phyloP scores from a whole-genome alignment of 345 rosid genomes.

The Brassica nigra region DNA sequence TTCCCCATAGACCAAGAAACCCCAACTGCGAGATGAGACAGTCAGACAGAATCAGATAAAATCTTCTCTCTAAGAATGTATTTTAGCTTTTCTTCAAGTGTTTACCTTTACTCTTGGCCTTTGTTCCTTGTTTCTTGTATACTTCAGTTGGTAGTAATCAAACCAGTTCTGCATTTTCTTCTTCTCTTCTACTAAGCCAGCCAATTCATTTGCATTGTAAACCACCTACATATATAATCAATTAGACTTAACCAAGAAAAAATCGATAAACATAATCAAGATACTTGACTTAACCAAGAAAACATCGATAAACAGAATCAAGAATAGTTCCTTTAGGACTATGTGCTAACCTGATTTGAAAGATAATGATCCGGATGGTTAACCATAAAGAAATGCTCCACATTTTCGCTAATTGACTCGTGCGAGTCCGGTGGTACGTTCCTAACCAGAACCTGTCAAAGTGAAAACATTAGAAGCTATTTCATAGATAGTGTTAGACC shows the following conservation, averaged over 20 bases:
- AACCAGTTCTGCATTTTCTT: slow-evolving; percentile 76
- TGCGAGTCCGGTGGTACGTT: slow-evolving; percentile 83
- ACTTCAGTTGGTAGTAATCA: slow-evolving; percentile 73
- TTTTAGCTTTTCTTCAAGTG: slow-evolving; percentile 39
- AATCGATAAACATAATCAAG: background rate
- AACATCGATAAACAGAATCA: background rate
- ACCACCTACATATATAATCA: slow-evolving; percentile 57
- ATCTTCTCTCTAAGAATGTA: background rate
- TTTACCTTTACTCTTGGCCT: slow-evolving; percentile 71
- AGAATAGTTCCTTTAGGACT: background rate
- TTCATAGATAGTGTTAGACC: background rate
- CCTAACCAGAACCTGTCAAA: slow-evolving; percentile 74
- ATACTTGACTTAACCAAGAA: background rate
- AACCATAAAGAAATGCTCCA: slow-evolving; percentile 83
- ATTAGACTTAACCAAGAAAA: background rate
- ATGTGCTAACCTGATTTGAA: slow-evolving; percentile 56
- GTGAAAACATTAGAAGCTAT: background rate
- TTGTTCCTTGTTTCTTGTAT: slow-evolving; percentile 50
- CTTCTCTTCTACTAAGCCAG: slow-evolving; percentile 69
- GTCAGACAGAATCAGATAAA: background rate
- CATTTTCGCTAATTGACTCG: slow-evolving; percentile 75
- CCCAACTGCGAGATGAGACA: slow-evolving; percentile 42
- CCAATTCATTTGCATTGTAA: slow-evolving; percentile 79
- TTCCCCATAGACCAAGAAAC: slow-evolving; percentile 78
- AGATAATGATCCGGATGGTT: slow-evolving; percentile 85